Evolutionary conservation across 805 yeast species (phyloP).

Genomic region (Lipomyces spencermartinsiae): DNA sequence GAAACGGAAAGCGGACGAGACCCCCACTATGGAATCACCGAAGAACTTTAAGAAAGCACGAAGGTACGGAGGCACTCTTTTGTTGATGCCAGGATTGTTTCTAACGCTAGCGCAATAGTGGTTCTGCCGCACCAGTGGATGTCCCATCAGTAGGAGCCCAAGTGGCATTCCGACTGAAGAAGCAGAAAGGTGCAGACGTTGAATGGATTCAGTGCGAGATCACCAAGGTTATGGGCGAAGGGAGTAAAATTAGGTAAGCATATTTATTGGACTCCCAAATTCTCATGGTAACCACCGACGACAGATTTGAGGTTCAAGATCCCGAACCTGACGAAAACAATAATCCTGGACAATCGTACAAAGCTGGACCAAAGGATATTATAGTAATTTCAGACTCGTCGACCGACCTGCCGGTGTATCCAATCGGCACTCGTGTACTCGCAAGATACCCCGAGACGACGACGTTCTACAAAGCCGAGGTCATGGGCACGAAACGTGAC

Average conservation of each 20-base stretch:
- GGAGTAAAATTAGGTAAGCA: constrained; percentile 50
- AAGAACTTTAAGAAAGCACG: constrained; percentile 34
- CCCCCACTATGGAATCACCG: constrained; percentile 18
- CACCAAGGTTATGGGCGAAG: constrained; percentile 74
- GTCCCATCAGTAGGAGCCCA: constrained; percentile 60
- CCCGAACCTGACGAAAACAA: constrained; percentile 96
- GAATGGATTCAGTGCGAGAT: constrained; percentile 99
- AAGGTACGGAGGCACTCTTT: constrained; percentile 18
- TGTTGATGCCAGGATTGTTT: neutral
- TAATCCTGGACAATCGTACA: constrained; percentile 84
- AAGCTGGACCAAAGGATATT: constrained; percentile 81
- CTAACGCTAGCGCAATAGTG: constrained; percentile 11
- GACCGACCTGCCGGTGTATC: constrained; percentile 58
- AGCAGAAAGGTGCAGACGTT: constrained; percentile 68
- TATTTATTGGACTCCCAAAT: neutral
- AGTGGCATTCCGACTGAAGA: constrained; percentile 79
- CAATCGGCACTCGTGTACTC: constrained; percentile 79
- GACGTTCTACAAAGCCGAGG: constrained; percentile 94
- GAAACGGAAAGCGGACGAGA: constrained; percentile 36
- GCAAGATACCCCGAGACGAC: constrained; percentile 98
- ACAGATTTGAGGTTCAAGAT: constrained; percentile 85
- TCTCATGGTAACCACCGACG: constrained; percentile 12
- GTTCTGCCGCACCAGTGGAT: constrained; percentile 27
- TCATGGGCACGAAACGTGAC: constrained; percentile 74
- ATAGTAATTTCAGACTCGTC: constrained; percentile 68